Conservation (phyloP, 2,329 filamentous ascomycete species). For the Aspergillus quadricinctus region DNA sequence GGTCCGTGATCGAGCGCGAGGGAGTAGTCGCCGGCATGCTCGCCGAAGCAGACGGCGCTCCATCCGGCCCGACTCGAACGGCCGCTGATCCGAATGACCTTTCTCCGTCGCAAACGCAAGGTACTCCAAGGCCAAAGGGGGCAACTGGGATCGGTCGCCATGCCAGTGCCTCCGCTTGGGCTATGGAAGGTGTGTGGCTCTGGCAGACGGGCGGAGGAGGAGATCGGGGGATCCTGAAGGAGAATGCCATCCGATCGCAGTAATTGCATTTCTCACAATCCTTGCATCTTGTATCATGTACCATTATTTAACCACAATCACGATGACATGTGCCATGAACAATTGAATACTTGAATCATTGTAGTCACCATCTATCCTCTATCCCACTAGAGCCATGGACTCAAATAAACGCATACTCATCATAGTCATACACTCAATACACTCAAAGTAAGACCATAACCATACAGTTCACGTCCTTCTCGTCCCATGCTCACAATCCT, state of each 20-base stretch:
- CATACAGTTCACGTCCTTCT: neutral
- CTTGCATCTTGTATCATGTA: neutral
- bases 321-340: neutral
- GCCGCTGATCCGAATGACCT: constrained; percentile 4
- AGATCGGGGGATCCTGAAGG: constrained; percentile 38
- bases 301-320: neutral
- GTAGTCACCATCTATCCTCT: neutral
- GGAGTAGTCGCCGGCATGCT: constrained; percentile 71
- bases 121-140: constrained; percentile 6
- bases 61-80: neutral
- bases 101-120: neutral
- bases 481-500: neutral
- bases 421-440: neutral
- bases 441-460: no score
- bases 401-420: neutral
- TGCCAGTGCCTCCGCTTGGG: constrained; percentile 76
- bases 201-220: constrained; percentile 66
- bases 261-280: constrained; percentile 2
- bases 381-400: neutral
- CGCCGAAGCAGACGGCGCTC: constrained; percentile 65
- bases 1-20: constrained; percentile 72
- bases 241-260: constrained; percentile 26
- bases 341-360: no score
- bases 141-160: constrained; percentile 50
- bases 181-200: constrained; percentile 84